phyloP scores from a whole-genome alignment of 1,139 yeast genomes.

The Keqinozyma sinolaborantium region DNA sequence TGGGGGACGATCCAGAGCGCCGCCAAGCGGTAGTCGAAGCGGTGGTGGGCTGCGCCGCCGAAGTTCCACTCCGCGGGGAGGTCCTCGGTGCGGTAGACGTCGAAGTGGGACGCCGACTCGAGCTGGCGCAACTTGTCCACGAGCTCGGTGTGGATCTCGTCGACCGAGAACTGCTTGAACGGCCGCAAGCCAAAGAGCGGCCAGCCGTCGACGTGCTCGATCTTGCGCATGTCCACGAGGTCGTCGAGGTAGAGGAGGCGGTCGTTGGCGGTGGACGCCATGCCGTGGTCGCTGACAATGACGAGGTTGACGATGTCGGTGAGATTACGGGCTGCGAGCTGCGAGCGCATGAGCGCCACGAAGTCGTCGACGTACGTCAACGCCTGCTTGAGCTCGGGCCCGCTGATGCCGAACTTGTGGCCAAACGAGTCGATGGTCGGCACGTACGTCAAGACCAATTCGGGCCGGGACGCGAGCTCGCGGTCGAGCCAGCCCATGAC shows the following conservation, averaged over 20 bases:
- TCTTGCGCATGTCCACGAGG: constrained; percentile 47
- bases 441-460: constrained; percentile 73
- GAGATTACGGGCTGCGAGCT: constrained; percentile 52
- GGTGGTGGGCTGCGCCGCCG: constrained; percentile 48
- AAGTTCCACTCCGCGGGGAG: constrained; percentile 65
- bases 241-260: constrained; percentile 70
- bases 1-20: constrained; percentile 84
- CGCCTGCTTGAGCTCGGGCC: constrained; percentile 52
- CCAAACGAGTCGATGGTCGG: constrained; percentile 79
- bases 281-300: constrained; percentile 87
- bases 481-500: constrained; percentile 67
- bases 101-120: constrained; percentile 9
- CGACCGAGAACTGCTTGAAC: constrained; percentile 20
- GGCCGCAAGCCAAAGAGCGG: constrained; percentile 83
- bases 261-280: constrained; percentile 79
- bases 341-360: constrained; percentile 46
- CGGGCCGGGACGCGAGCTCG: constrained; percentile 54
- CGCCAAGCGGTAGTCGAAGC: constrained; percentile 62
- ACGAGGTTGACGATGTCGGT: constrained; percentile 61
- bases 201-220: constrained; percentile 80
- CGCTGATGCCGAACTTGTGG: constrained; percentile 66
- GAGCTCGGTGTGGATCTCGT: constrained; percentile 18
- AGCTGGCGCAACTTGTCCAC: constrained; percentile 17
- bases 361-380: constrained; percentile 64
- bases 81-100: constrained; percentile 53